phyloP scores from a whole-genome alignment of 2,329 filamentous ascomycete species.

The Bertia moriformis region DNA sequence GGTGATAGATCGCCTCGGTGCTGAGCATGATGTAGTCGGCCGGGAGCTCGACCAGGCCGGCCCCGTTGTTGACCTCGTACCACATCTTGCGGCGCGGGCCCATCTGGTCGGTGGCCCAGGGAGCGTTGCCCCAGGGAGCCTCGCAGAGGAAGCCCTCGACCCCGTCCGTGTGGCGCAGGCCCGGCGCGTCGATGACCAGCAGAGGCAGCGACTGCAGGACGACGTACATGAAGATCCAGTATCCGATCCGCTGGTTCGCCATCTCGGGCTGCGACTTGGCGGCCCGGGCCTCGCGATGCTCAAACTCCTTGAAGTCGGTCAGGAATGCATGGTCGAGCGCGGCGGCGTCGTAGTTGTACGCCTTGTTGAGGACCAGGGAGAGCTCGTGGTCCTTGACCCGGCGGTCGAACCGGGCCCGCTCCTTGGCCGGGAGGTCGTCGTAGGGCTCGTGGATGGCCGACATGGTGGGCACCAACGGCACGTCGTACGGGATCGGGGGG shows the following conservation, averaged over 20 bases:
- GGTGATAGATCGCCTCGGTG: constrained; percentile 43
- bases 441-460: constrained; percentile 50
- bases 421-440: constrained; percentile 51
- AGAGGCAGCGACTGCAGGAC: constrained; percentile 66
- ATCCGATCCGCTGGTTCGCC: constrained; percentile 56
- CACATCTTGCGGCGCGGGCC: constrained; percentile 52
- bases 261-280: constrained; percentile 54
- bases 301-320: constrained; percentile 56
- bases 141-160: constrained; percentile 75
- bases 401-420: constrained; percentile 57
- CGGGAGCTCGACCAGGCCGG: constrained; percentile 40
- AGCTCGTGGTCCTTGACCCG: constrained; percentile 69
- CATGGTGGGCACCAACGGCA: constrained; percentile 63
- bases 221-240: constrained; percentile 71
- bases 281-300: constrained; percentile 50
- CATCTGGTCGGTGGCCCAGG: constrained; percentile 63
- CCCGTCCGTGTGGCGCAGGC: constrained; percentile 50
- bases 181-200: constrained; percentile 63
- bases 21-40: constrained; percentile 32
- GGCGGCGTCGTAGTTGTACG: constrained; percentile 65
- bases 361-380: constrained; percentile 60
- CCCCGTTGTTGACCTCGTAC: constrained; percentile 59
- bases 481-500: constrained; percentile 80
- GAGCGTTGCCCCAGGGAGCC: constrained; percentile 55
- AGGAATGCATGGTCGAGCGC: constrained; percentile 46